Percentiles rank a stretch among this genome's conserved stretches.
Evolutionary conservation across 306 rosid species (phyloP).

Genomic region (Cicer yamashitae): DNA sequence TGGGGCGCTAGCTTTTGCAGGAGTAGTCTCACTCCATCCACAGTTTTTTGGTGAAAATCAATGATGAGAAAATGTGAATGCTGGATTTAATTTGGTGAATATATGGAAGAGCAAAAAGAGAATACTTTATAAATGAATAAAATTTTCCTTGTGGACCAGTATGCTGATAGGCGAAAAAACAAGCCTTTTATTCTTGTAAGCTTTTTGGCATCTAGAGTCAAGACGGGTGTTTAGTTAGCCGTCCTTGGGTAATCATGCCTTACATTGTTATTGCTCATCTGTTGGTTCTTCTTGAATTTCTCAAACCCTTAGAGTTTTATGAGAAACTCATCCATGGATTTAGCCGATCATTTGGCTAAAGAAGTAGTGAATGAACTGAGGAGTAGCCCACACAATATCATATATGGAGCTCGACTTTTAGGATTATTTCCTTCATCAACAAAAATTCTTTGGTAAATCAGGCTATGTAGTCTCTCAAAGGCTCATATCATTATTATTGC

Average conservation of each 20-base stretch:
- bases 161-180: not conserved
- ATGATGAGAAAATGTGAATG: not conserved
- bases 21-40: not conserved
- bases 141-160: not conserved
- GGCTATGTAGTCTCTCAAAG: not conserved
- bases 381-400: not conserved
- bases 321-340: not conserved
- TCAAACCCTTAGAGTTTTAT: not conserved
- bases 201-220: not conserved
- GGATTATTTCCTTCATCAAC: not conserved
- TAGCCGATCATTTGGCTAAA: not conserved
- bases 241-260: not conserved
- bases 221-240: not conserved
- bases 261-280: not conserved
- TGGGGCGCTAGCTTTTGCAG: not conserved
- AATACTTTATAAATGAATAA: not conserved
- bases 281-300: not conserved
- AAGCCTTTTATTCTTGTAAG: not conserved
- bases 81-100: not conserved
- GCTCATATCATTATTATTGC: slow-evolving; percentile 7
- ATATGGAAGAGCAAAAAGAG: not conserved
- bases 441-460: not conserved
- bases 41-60: not conserved
- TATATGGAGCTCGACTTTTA: not conserved
- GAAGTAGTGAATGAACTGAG: not conserved